Evolutionary conservation across 306 rosid species (phyloP).

Genomic region (Vicia sativa): DNA sequence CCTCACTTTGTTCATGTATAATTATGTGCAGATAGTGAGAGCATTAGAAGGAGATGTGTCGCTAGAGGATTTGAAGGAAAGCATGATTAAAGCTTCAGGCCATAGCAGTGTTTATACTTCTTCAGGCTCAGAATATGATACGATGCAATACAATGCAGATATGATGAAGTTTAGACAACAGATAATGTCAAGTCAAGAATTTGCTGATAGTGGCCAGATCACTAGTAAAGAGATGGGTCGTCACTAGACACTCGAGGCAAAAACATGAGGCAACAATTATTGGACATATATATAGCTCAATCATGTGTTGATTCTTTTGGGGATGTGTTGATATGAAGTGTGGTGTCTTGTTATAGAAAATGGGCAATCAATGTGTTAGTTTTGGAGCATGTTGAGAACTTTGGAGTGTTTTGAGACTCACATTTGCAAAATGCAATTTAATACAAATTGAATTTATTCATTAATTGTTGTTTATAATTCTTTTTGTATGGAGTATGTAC

Average conservation of each 20-base stretch:
- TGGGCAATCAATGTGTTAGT: not conserved
- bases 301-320: not conserved
- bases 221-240: constrained; percentile 39
- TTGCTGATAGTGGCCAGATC: constrained; percentile 44
- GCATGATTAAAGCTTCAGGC: constrained; percentile 42
- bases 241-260: not conserved
- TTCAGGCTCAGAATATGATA: constrained; percentile 64
- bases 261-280: not conserved
- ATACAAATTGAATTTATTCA: not conserved
- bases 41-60: constrained; percentile 75
- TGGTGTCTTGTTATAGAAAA: not conserved
- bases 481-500: constrained; percentile 11
- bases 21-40: constrained; percentile 56
- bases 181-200: constrained; percentile 59
- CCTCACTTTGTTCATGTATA: too few species aligned
- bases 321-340: not conserved
- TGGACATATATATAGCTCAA: not conserved
- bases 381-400: not conserved
- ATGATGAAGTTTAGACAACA: constrained; percentile 62
- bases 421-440: not conserved
- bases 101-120: constrained; percentile 26
- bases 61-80: constrained; percentile 64
- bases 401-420: constrained; percentile 4
- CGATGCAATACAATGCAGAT: constrained; percentile 63
- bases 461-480: not conserved